These are phyloP conservation scores for Aristolochia contorta DNA, from an alignment of 164 flowering plant genomes.

Conservation along the genomic window DNA sequence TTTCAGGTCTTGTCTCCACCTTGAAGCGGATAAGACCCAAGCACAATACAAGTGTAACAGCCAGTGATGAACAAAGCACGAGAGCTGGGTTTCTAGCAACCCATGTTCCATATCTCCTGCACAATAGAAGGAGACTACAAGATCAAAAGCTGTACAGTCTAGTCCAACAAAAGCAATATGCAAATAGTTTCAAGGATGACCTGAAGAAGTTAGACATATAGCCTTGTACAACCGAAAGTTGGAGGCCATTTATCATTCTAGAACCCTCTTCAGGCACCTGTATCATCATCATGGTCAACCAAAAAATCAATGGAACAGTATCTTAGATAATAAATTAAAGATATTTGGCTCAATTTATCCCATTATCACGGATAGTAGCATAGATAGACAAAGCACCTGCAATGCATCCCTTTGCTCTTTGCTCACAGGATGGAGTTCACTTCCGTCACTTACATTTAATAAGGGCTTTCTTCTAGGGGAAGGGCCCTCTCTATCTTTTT, in stretches of 20 bases:
- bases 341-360: not conserved
- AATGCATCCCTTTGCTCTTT: conserved; percentile 41
- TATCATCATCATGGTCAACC: not conserved
- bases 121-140: conserved; percentile 4
- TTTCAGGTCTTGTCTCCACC: conserved; percentile 96
- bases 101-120: conserved; percentile 90
- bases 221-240: conserved; percentile 76
- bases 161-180: not conserved
- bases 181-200: conserved; percentile 20
- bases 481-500: conserved; percentile 26
- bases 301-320: not conserved
- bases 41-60: conserved; percentile 67
- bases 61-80: conserved; percentile 63
- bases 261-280: conserved; percentile 58
- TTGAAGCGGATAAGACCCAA: conserved; percentile 77
- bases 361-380: not conserved
- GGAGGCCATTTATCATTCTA: conserved; percentile 32
- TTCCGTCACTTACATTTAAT: conserved; percentile 31
- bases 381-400: conserved; percentile 37
- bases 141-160: conserved; percentile 3
- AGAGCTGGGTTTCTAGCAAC: conserved; percentile 83
- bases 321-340: not conserved
- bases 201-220: conserved; percentile 79
- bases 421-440: conserved; percentile 24
- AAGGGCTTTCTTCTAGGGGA: conserved; percentile 39